Evolutionary conservation across 2,329 filamentous ascomycete species (phyloP), one percentile per base, ranked within the genome.

Genomic region (Zarea fungicola): DNA sequence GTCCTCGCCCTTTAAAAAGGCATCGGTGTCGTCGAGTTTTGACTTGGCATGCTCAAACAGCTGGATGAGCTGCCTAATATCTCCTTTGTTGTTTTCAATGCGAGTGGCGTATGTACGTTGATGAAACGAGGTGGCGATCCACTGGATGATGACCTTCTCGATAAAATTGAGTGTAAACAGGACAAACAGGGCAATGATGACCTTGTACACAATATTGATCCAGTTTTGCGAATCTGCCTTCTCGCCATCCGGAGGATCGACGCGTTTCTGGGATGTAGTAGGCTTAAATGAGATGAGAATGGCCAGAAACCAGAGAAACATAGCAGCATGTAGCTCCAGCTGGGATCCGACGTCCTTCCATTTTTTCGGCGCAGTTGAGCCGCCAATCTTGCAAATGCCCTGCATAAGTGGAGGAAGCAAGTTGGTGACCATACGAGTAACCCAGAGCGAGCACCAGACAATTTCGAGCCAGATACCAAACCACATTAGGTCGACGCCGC

Each of bases 391-490:
- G 5, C 89, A 83, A 14, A 87, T 26, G 8, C 68, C 58, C 32
- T 69, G 67, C 50, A 80, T 69, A 6, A 71, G 48, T 22, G 62
- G 65, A 0, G 78, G 77, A 55, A 81, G 65, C 29, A 77, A 61
- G 22, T 74, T 72, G 4, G 75, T 77, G 35, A 74, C 56, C 61
- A 81, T 77, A 11, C 77, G 72, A 1, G 76, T 85, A 18, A 85
- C 84, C 92, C 92, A 97, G 0, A 96, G 74, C 0, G 89, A 89
- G 54, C 92, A 75, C 92, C 92, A 97, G 22, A 96, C 77, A 35
- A 96, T 89, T 65, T 96, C 88, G 16, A 96, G 76, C 92, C 92
- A 97, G 54, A 96, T 89, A 25, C 87, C 87, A 62, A 97, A 96
- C 92, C 92, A 97, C 52, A 89, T 72, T 37, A 96, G 71, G 54